Evolutionary conservation across 129 eudicot genomes (phyloP).

Genomic region (Silybum marianum): DNA sequence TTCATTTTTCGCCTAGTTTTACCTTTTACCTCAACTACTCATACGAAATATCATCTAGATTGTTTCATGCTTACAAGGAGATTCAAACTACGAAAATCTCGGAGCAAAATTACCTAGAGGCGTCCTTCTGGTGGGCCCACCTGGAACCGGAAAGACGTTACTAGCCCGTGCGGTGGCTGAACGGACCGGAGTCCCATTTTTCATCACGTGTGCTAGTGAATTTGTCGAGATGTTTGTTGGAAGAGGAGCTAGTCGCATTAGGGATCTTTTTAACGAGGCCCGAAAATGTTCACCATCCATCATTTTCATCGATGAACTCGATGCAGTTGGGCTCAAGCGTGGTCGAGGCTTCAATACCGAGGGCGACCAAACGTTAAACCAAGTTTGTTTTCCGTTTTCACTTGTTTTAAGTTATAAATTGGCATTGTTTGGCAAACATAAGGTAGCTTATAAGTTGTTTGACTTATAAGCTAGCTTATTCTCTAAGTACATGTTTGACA

Average conservation of each 20-base stretch:
- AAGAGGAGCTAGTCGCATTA: conserved; percentile 48
- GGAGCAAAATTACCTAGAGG: conserved; percentile 46
- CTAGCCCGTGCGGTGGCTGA: conserved; percentile 49
- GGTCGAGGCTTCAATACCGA: conserved; percentile 44
- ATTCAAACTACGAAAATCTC: conserved; percentile 33
- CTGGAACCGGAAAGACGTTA: conserved; percentile 46
- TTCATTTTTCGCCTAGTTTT: background rate
- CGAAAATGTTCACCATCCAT: conserved; percentile 39
- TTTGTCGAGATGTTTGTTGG: conserved; percentile 54
- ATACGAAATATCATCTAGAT: conserved; percentile 19
- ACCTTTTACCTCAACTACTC: background rate
- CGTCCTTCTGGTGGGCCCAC: conserved; percentile 48
- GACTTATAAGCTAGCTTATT: no score
- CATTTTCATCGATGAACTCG: conserved; percentile 49
- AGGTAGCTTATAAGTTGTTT: no score
- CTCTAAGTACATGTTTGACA: no score
- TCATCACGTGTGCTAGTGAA: conserved; percentile 41
- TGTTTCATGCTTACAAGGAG: conserved; percentile 51
- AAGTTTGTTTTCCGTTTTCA: conserved; percentile 29
- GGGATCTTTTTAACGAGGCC: conserved; percentile 50
- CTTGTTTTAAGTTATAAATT: background rate
- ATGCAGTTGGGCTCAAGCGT: conserved; percentile 43
- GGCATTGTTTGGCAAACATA: no score
- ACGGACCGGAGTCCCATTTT: conserved; percentile 46
- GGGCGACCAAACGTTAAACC: conserved; percentile 50